Base-by-base conservation (phyloP, 2,329 filamentous ascomycete genomes). In the Colletotrichum sp. region DNA sequence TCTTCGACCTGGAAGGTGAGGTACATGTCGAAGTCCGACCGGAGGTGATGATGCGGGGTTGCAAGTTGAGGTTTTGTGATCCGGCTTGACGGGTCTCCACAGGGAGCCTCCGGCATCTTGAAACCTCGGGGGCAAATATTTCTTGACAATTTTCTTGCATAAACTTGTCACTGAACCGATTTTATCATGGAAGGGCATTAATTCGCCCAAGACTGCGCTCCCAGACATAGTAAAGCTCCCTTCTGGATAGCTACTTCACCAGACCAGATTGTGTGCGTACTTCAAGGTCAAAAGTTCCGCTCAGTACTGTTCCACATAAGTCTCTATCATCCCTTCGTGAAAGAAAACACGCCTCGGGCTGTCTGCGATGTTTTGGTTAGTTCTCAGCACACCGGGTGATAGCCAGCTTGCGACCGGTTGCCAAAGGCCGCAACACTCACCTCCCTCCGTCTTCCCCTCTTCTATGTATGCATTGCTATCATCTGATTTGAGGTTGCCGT, bases 351-450 rank as follows among this genome's bases (percentile, higher is more conserved):
- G 28, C 30, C 74, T 71, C 6, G 64, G 38, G n/a, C 69, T 74
- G 9, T 72, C 43, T 6, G 58, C 43, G 5, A 77, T 38, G 74
- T 64, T 55, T 79, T 78, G 72, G 38, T 24, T 13, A 76, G 78
- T 57, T 78, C 77, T 74, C 70, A 78, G 58, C 72, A 77, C 6
- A 48, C 32, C 5, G 78, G 77, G 7, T 72, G 76, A 43, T 71
- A 76, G 13, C 77, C 74, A 16, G 70, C 32, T 30, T 78, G 68
- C 5, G 66, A 71, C 72, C 64, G 76, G 30, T 77, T 65, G 12
- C 67, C 58, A n/a, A 79, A 64, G 5, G 66, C 77, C 6, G 68
- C 66, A 6, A 78, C 30, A 77, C 60, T 24, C 65, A 58, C 34
- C 15, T 16, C 34, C 34, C 34, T 36, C 15, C 34, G 34, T 8